Percentiles rank a stretch among this genome's conserved stretches.
phyloP scores from a whole-genome alignment of 116 monocot species.

The Cymodocea nodosa region DNA sequence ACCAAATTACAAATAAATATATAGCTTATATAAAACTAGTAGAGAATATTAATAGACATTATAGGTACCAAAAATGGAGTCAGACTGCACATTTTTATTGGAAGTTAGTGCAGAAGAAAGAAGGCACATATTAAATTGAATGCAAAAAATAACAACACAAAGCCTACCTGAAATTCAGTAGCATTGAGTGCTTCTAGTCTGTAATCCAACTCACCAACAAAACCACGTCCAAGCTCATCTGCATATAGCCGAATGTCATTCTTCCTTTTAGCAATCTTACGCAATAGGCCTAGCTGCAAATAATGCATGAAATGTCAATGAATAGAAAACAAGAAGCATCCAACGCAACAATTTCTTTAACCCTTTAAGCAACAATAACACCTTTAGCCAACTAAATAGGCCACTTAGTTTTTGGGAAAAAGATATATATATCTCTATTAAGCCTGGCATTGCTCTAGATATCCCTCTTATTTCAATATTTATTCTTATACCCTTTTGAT shows the following conservation, averaged over 20 bases:
- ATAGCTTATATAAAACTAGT: neutral
- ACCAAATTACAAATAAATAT: too few relatives aligned
- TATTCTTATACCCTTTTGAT: too few relatives aligned
- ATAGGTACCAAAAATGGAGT: neutral
- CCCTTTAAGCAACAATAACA: too few relatives aligned
- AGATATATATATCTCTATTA: too few relatives aligned
- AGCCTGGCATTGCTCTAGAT: too few relatives aligned
- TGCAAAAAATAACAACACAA: neutral
- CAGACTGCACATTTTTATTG: neutral
- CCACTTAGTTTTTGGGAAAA: too few relatives aligned
- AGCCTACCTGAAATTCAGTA: constrained; percentile 55
- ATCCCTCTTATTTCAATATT: too few relatives aligned
- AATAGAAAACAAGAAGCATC: neutral
- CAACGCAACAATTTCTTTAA: too few relatives aligned
- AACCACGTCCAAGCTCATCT: constrained; percentile 90
- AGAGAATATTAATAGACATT: neutral
- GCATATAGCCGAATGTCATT: constrained; percentile 80
- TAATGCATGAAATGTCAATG: neutral
- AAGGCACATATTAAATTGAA: neutral
- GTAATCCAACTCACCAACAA: constrained; percentile 94
- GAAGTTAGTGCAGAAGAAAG: neutral
- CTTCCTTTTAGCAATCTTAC: constrained; percentile 60
- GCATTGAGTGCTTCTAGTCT: constrained; percentile 85
- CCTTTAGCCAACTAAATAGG: too few relatives aligned
- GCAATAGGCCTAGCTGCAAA: constrained; percentile 51